phyloP scores from a whole-genome alignment of 73 alveolate species.

The Tetrahymena borealis region DNA sequence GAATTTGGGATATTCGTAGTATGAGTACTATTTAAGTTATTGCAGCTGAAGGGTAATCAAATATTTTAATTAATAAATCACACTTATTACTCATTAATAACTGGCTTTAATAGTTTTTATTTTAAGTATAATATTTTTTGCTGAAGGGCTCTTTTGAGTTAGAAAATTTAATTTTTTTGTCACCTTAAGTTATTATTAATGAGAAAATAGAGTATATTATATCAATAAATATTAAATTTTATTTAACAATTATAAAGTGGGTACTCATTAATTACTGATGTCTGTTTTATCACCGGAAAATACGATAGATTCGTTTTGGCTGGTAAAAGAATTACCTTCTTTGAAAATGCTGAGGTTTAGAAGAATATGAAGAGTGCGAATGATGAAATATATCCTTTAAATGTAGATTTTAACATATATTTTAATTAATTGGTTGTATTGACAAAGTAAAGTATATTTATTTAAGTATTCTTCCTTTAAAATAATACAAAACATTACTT shows the following conservation, averaged over 20 bases:
- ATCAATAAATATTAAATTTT: too few relatives aligned
- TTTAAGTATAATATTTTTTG: too few relatives aligned
- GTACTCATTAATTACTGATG: conserved; percentile 15
- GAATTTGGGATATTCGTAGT: conserved; percentile 88
- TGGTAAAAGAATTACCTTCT: conserved; percentile 27
- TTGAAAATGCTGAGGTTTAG: conserved; percentile 21
- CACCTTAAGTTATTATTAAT: too few relatives aligned
- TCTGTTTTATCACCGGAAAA: conserved; percentile 19
- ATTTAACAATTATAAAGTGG: too few relatives aligned
- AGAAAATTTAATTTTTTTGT: too few relatives aligned
- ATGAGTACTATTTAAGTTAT: conserved; percentile 72
- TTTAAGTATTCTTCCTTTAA: background rate
- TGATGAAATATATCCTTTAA: conserved; percentile 71
- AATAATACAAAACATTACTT: conserved; percentile 21
- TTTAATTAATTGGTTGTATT: conserved; percentile 59
- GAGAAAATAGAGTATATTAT: too few relatives aligned
- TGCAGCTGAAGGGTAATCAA: conserved; percentile 50
- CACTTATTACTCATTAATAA: too few relatives aligned
- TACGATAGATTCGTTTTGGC: conserved; percentile 28
- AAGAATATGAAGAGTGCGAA: conserved; percentile 35
- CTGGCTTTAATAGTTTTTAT: too few relatives aligned
- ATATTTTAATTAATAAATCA: background rate
- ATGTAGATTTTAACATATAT: conserved; percentile 79
- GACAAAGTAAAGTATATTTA: conserved; percentile 45
- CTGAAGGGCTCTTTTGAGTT: too few relatives aligned